Conservation (phyloP, 2,329 filamentous ascomycete species). For the Ceratocystis papillata region DNA sequence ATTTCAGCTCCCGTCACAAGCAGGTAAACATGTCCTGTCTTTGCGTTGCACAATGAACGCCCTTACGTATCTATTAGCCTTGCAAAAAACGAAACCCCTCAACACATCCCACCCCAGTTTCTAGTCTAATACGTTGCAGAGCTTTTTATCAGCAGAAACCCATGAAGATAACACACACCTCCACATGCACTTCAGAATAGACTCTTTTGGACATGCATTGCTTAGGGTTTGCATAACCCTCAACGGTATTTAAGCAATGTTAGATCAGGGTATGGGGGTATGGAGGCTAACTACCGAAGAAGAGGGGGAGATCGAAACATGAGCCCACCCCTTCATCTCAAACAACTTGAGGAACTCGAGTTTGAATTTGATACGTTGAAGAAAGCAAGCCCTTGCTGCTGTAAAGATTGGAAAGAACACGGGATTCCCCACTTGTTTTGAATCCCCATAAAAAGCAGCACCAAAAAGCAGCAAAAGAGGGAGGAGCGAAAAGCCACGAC, state of each 20-base stretch:
- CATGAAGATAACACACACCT: no score
- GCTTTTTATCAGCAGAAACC: no score
- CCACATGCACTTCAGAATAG: background rate
- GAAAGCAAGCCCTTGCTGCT: background rate
- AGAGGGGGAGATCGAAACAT: slow-evolving; percentile 9
- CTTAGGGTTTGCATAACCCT: background rate
- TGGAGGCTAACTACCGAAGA: background rate
- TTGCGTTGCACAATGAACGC: no score
- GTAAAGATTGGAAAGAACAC: background rate
- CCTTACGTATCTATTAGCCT: no score
- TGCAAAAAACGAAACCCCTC: no score
- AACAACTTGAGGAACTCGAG: background rate
- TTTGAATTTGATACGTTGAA: background rate
- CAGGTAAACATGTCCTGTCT: no score
- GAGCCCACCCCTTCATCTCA: background rate
- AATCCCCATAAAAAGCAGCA: slow-evolving; percentile 5
- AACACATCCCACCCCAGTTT: no score
- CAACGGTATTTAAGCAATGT: no score
- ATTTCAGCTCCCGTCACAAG: no score
- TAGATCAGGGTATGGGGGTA: background rate
- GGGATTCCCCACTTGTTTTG: background rate
- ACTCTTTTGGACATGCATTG: background rate
- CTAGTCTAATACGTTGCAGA: no score
- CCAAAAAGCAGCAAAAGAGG: background rate
- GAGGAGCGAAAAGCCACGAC: background rate